Evolutionary conservation across 164 flowering plant species (phyloP), one percentile per base, ranked within the genome.

Genomic region (Sextonia rubra): DNA sequence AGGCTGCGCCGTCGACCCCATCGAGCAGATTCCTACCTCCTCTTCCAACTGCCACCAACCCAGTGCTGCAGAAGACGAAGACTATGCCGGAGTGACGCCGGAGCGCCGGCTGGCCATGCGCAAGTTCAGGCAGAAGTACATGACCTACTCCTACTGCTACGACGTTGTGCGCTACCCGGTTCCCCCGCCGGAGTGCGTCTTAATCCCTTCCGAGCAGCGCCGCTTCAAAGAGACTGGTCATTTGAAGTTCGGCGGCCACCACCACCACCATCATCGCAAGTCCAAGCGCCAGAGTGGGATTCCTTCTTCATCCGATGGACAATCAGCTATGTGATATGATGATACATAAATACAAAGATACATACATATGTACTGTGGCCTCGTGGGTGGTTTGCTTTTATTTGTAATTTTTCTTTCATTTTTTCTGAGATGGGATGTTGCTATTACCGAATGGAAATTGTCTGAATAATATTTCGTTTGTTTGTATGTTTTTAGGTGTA

Each of bases 111-210:
- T 29, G 3, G 83, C 90, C 77, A 94, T 94, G 99, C 77, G 79
- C 2, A 73, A 74, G 69, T 90, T 91, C 69, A 78, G 99, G 22
- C 82, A 77, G 69, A 84, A 66, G 67, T 90, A 84, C 80, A 88
- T 91, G 95, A 91, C 89, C 76, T 94, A 94, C 72, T 91, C 97
- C 0, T 87, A 91, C 60, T 94, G 99, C 66, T 94, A 94, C 26
- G 99, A 94, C 72, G 66, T 74, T 0, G 20, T 83, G 37, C 77
- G 99, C 78, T 94, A 94, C 80, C 80, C 90, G 1, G 83, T 80
- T 20, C 79, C 97, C 0, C 90, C 80, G 12, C 94, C 99, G 4
- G 99, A 92, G 75, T 94, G 99, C 69, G 94, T 87, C 15, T 62
- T 86, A 2, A 72, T 76, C 11, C 88, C 91, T 1, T 25, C 77